Evolutionary conservation across 768 basidiomycete species (phyloP).

Genomic region (Boletus fagicola): DNA sequence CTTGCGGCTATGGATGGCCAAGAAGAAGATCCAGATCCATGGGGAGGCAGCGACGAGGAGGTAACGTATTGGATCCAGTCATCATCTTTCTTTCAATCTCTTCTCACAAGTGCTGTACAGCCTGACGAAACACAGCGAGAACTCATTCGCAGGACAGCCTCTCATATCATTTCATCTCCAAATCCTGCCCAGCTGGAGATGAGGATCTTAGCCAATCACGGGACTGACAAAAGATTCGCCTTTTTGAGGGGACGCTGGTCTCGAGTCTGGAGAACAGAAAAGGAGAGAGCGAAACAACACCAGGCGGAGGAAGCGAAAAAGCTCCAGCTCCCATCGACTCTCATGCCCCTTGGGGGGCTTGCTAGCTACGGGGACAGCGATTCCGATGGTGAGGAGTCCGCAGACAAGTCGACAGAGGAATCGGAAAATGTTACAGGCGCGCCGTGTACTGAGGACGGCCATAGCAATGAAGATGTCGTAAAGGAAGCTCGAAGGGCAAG

Average conservation of each 20-base stretch:
- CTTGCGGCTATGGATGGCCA: slow-evolving; percentile 44
- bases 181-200: slow-evolving; percentile 84
- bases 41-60: slow-evolving; percentile 75
- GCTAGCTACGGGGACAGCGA: slow-evolving; percentile 61
- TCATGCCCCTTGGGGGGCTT: slow-evolving; percentile 47
- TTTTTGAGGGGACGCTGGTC: slow-evolving; percentile 81
- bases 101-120: slow-evolving; percentile 34
- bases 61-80: slow-evolving; percentile 33
- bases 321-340: slow-evolving; percentile 2
- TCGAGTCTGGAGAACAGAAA: slow-evolving; percentile 56
- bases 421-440: background rate
- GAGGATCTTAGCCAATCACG: slow-evolving; percentile 85
- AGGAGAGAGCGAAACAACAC: slow-evolving; percentile 42
- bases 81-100: background rate
- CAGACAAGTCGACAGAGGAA: slow-evolving; percentile 21
- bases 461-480: slow-evolving; percentile 21
- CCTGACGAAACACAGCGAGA: slow-evolving; percentile 57
- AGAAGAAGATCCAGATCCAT: slow-evolving; percentile 44
- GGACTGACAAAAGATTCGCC: slow-evolving; percentile 72
- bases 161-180: slow-evolving; percentile 63
- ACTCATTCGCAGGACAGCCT: slow-evolving; percentile 74
- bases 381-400: slow-evolving; percentile 37
- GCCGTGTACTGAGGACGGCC: background rate
- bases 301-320: slow-evolving; percentile 26
- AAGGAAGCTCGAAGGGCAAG: slow-evolving; percentile 50